phyloP scores from a whole-genome alignment of 2,329 filamentous ascomycete genomes.

The Cladobotryum protrusum region DNA sequence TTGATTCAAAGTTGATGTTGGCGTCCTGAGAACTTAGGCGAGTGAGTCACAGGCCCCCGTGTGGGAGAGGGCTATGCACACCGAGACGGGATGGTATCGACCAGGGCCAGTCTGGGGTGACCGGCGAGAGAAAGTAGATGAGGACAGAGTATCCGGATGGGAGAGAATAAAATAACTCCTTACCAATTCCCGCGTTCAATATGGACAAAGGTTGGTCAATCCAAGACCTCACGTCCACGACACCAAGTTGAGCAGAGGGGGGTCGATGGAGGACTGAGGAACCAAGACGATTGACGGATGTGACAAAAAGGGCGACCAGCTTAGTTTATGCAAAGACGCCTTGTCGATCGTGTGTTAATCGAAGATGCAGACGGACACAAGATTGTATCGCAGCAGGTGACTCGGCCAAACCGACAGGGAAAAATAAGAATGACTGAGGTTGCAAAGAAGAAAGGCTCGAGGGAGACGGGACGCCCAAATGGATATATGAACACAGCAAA shows the following conservation, averaged over 20 bases:
- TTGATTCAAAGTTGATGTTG: constrained; percentile 11
- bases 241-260: constrained; percentile 4
- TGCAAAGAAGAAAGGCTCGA: neutral
- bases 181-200: constrained; percentile 8
- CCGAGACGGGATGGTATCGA: constrained; percentile 8
- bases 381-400: neutral
- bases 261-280: neutral
- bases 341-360: no score
- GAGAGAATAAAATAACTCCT: constrained; percentile 3
- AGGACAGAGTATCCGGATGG: constrained; percentile 2
- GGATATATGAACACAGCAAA: constrained; percentile 1
- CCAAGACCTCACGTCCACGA: neutral
- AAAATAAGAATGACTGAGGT: neutral
- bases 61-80: constrained; percentile 9
- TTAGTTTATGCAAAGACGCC: no score
- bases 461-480: neutral
- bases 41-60: constrained; percentile 13
- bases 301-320: no score
- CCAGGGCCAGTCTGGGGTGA: neutral
- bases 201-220: neutral
- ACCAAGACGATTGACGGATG: neutral
- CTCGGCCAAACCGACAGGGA: neutral
- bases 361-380: no score
- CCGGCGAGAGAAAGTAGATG: neutral
- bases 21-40: constrained; percentile 7